Percentiles rank a stretch among this genome's conserved stretches.
Evolutionary conservation across 257 asterid species (phyloP).

Genomic region (Scutellaria baicalensis): DNA sequence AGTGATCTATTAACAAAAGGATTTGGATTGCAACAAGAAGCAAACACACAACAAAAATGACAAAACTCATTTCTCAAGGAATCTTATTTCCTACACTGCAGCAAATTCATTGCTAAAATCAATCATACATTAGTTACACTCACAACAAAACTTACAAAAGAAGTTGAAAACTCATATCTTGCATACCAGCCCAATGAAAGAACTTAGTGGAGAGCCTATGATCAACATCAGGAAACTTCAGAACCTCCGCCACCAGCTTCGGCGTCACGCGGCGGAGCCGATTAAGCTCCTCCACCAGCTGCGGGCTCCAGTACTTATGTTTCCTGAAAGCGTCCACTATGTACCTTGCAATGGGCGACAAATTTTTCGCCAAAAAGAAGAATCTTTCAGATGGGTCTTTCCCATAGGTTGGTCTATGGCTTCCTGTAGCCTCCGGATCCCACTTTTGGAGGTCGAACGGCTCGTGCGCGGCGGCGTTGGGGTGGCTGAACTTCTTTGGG

Average conservation of each 20-base stretch:
- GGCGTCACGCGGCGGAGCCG: slow-evolving; percentile 89
- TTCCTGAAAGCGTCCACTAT: slow-evolving; percentile 74
- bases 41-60: not conserved
- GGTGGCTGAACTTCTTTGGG: slow-evolving; percentile 25
- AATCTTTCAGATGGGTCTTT: slow-evolving; percentile 66
- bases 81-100: not conserved
- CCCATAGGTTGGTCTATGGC: not conserved
- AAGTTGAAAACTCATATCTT: not conserved
- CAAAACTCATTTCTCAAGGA: not conserved
- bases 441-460: slow-evolving; percentile 72
- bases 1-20: not conserved
- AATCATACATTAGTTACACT: not conserved
- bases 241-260: slow-evolving; percentile 75
- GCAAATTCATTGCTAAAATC: not conserved
- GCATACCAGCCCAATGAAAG: slow-evolving; percentile 92
- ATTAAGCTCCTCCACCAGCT: slow-evolving; percentile 62
- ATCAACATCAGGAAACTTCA: slow-evolving; percentile 70
- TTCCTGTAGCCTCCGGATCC: slow-evolving; percentile 53
- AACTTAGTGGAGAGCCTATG: slow-evolving; percentile 76
- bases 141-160: not conserved
- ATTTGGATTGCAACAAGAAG: not conserved
- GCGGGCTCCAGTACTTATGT: slow-evolving; percentile 66
- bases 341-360: slow-evolving; percentile 86
- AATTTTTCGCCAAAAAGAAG: slow-evolving; percentile 56
- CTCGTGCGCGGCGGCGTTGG: slow-evolving; percentile 20